Evolutionary conservation across 129 eudicot species (phyloP).

Genomic region (Scalesia atractyloides): DNA sequence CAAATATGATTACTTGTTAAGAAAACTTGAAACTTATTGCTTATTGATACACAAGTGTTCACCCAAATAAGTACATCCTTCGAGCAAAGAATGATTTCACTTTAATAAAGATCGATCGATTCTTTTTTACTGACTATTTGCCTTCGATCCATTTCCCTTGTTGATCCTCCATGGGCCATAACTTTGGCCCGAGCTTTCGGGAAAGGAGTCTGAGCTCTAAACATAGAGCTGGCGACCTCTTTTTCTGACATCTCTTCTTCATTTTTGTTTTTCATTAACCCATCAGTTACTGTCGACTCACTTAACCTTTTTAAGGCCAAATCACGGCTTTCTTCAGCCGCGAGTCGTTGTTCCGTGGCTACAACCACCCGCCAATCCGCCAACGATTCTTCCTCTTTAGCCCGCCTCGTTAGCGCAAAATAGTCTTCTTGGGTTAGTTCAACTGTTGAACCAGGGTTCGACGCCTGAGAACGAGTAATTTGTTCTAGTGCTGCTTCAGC

Average conservation of each 20-base stretch:
- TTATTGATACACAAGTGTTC: slow-evolving; percentile 23
- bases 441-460: slow-evolving; percentile 5
- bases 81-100: slow-evolving; percentile 34
- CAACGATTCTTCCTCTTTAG: slow-evolving; percentile 50
- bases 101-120: slow-evolving; percentile 36
- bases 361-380: slow-evolving; percentile 57
- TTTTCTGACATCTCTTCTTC: slow-evolving; percentile 17
- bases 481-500: slow-evolving; percentile 46
- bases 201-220: slow-evolving; percentile 20
- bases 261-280: slow-evolving; percentile 4
- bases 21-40: slow-evolving; percentile 22
- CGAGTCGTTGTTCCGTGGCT: slow-evolving; percentile 53
- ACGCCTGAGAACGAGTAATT: slow-evolving; percentile 17
- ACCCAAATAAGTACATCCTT: slow-evolving; percentile 42
- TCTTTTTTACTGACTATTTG: slow-evolving; percentile 32
- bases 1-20: no score
- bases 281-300: slow-evolving; percentile 1
- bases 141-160: slow-evolving; percentile 9
- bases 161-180: slow-evolving; percentile 7
- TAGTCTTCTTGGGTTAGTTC: slow-evolving; percentile 51
- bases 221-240: neutral
- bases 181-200: slow-evolving; percentile 28
- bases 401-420: slow-evolving; percentile 44
- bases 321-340: slow-evolving; percentile 56
- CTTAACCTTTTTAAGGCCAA: slow-evolving; percentile 43